Conservation (phyloP, 148 eudicot species). For the Beta vulgaris region DNA sequence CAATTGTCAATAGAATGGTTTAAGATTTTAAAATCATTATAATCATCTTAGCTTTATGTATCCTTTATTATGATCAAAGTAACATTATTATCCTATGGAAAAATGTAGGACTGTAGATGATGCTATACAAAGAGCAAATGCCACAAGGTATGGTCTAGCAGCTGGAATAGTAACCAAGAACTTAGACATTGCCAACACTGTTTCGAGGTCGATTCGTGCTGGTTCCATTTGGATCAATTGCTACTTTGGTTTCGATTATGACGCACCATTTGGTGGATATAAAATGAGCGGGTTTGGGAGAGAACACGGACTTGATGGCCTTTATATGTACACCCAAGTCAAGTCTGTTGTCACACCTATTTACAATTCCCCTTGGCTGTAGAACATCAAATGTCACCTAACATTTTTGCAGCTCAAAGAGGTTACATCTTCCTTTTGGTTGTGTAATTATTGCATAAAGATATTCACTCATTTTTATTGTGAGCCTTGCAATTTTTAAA, state of each 20-base stretch:
- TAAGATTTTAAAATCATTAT: too few relatives aligned
- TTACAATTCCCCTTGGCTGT: slow-evolving; percentile 65
- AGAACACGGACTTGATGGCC: slow-evolving; percentile 58
- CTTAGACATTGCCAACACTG: slow-evolving; percentile 68
- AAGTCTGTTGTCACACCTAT: slow-evolving; percentile 75
- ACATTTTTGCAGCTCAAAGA: too few relatives aligned
- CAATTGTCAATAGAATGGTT: too few relatives aligned
- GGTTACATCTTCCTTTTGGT: background rate
- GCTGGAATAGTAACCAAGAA: slow-evolving; percentile 73
- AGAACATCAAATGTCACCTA: too few relatives aligned
- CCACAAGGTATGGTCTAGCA: slow-evolving; percentile 62
- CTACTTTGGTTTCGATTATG: slow-evolving; percentile 59
- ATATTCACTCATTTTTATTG: too few relatives aligned
- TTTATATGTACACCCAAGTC: slow-evolving; percentile 59
- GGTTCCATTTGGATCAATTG: slow-evolving; percentile 81
- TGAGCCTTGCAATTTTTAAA: too few relatives aligned
- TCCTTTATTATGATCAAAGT: too few relatives aligned
- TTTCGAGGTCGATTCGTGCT: slow-evolving; percentile 65
- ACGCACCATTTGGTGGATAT: slow-evolving; percentile 73
- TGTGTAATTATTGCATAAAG: too few relatives aligned
- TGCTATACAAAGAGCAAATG: slow-evolving; percentile 67
- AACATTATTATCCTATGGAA: background rate
- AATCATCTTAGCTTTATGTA: too few relatives aligned
- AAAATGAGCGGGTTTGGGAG: slow-evolving; percentile 85
- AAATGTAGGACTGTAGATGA: slow-evolving; percentile 59